phyloP scores from a whole-genome alignment of 2,329 filamentous ascomycete species.

The Alternaria triticimaculans region DNA sequence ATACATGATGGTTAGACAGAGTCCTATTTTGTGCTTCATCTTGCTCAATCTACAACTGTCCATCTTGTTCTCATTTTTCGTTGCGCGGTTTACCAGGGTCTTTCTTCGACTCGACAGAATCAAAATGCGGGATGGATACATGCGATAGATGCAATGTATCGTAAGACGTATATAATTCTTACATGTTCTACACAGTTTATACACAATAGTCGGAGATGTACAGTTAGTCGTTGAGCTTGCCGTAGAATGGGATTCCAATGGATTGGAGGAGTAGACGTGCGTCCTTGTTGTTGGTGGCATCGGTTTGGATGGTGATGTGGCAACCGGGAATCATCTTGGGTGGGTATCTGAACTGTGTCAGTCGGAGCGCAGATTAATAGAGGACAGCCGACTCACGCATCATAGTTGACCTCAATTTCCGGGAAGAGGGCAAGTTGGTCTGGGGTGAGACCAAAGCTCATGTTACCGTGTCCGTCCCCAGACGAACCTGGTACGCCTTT shows the following conservation, averaged over 20 bases:
- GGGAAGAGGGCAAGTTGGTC: constrained; percentile 85
- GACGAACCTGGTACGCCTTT: constrained; percentile 76
- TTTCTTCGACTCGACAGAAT: not conserved
- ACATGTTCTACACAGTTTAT: constrained; percentile 23
- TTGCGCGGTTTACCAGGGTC: not conserved
- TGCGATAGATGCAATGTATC: not conserved
- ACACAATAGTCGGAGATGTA: constrained; percentile 9
- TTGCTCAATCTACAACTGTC: not conserved
- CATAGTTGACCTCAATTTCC: constrained; percentile 93
- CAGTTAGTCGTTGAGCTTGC: constrained; percentile 63
- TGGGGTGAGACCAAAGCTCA: constrained; percentile 78
- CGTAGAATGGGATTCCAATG: constrained; percentile 81
- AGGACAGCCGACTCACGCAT: constrained; percentile 67
- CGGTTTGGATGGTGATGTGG: constrained; percentile 83
- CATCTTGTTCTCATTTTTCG: not conserved
- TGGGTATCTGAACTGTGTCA: constrained; percentile 59
- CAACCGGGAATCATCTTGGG: constrained; percentile 83
- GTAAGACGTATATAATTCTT: not conserved
- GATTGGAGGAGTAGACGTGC: constrained; percentile 76
- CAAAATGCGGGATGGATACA: not conserved
- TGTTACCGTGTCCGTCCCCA: constrained; percentile 87
- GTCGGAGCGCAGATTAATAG: not conserved
- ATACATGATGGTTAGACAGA: not conserved
- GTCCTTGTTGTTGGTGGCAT: constrained; percentile 83
- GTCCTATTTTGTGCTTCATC: not conserved